Conservation (phyloP, 306 rosid species). For the Carpinus viminea region DNA sequence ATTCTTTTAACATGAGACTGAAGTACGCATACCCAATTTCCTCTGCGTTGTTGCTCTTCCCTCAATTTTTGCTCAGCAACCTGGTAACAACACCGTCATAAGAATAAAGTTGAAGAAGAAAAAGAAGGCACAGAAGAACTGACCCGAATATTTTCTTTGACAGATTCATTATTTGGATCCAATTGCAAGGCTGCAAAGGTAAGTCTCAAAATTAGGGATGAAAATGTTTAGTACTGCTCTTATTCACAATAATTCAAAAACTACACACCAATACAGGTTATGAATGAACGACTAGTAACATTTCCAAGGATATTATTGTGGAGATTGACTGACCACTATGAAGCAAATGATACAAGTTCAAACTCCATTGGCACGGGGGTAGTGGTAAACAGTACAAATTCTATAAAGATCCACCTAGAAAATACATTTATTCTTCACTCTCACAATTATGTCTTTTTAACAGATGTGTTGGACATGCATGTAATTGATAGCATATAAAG, state of each 20-base stretch:
- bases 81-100: constrained; percentile 42
- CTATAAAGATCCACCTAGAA: not conserved
- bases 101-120: constrained; percentile 6
- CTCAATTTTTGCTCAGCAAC: constrained; percentile 61
- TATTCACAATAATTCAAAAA: not conserved
- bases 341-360: not conserved
- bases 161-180: constrained; percentile 84
- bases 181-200: constrained; percentile 68
- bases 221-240: constrained; percentile 2
- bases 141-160: constrained; percentile 82
- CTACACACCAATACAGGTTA: not conserved
- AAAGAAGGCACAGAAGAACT: constrained; percentile 33
- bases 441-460: constrained; percentile 23
- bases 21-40: constrained; percentile 15
- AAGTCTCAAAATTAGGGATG: constrained; percentile 25
- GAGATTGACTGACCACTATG: not conserved
- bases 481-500: not conserved
- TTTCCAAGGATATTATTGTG: not conserved
- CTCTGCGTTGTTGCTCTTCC: constrained; percentile 51
- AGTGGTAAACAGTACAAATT: not conserved
- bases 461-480: not conserved
- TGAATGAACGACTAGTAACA: not conserved
- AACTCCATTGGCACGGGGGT: too few relatives aligned
- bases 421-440: not conserved
- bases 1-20: not conserved